Conservation (phyloP, 768 basidiomycete genomes). For the Serendipita sp. region DNA sequence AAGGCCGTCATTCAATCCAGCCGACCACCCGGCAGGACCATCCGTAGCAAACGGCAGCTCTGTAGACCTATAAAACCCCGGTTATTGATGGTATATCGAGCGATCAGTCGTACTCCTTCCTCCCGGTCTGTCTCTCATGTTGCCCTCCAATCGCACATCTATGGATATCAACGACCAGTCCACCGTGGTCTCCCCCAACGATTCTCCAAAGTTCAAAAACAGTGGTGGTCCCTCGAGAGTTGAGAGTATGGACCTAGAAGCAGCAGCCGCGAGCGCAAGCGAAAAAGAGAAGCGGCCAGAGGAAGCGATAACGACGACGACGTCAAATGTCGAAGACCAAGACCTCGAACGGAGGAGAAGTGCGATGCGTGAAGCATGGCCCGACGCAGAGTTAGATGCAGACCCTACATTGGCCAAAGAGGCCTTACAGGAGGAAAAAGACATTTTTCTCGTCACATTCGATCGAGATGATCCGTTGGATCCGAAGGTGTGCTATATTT, state of each 20-base stretch:
- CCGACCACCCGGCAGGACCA: no score
- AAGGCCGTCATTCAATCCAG: no score
- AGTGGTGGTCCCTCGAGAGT: background rate
- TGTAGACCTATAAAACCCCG: no score
- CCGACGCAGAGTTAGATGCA: background rate
- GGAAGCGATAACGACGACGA: background rate
- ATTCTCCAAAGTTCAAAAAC: background rate
- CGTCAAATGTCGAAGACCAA: background rate
- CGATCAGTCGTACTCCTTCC: no score
- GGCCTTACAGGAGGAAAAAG: background rate
- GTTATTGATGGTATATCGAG: no score
- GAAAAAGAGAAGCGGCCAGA: background rate
- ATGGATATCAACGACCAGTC: background rate
- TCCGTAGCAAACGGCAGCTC: no score
- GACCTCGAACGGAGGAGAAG: background rate
- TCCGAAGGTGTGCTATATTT: conserved; percentile 7
- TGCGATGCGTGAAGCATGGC: conserved; percentile 2
- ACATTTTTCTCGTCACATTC: conserved; percentile 8
- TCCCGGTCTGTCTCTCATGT: background rate
- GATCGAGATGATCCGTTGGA: conserved; percentile 7
- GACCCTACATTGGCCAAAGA: background rate
- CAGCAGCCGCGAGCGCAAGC: background rate
- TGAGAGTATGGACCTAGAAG: background rate
- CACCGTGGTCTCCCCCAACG: background rate
- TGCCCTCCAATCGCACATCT: background rate